phyloP scores from a whole-genome alignment of 202 grass and related monocot genomes.

The Hordeum pubiflorum region DNA sequence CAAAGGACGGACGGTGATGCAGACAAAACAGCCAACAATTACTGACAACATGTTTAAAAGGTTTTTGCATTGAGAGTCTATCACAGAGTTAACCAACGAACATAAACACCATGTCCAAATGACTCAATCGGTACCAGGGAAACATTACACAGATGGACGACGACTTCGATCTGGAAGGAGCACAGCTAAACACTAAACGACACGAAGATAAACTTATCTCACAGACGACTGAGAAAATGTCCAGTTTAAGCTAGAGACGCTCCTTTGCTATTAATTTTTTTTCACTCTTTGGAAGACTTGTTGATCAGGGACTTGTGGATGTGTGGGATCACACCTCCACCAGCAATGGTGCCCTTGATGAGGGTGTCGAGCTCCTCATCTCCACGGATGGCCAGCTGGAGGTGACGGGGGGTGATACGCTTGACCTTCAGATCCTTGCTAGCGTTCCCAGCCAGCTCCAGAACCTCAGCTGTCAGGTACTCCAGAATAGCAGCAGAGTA shows the following conservation, averaged over 20 bases:
- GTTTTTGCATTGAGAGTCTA: constrained; percentile 21
- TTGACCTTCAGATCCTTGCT: constrained; percentile 84
- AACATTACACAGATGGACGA: constrained; percentile 29
- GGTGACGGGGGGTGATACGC: constrained; percentile 75
- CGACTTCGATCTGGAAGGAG: constrained; percentile 11
- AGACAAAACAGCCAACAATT: background rate
- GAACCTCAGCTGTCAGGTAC: constrained; percentile 52
- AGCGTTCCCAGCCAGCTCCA: constrained; percentile 63
- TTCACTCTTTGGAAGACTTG: constrained; percentile 80
- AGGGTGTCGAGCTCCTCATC: constrained; percentile 75
- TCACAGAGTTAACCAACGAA: constrained; percentile 15
- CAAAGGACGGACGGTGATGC: background rate
- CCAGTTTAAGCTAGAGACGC: constrained; percentile 33
- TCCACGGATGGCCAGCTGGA: constrained; percentile 70
- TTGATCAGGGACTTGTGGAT: constrained; percentile 86
- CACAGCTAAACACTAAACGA: constrained; percentile 33
- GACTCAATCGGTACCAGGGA: constrained; percentile 25
- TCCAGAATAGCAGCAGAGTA: constrained; percentile 69
- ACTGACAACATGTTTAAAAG: background rate
- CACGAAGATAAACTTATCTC: constrained; percentile 14
- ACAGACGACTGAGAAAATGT: background rate
- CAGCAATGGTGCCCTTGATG: constrained; percentile 77
- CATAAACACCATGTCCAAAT: constrained; percentile 17
- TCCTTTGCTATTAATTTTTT: background rate
- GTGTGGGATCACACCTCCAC: constrained; percentile 73